Evolutionary conservation across 805 yeast genomes (phyloP).

Genomic region (Schizosaccharomyces lindneri): DNA sequence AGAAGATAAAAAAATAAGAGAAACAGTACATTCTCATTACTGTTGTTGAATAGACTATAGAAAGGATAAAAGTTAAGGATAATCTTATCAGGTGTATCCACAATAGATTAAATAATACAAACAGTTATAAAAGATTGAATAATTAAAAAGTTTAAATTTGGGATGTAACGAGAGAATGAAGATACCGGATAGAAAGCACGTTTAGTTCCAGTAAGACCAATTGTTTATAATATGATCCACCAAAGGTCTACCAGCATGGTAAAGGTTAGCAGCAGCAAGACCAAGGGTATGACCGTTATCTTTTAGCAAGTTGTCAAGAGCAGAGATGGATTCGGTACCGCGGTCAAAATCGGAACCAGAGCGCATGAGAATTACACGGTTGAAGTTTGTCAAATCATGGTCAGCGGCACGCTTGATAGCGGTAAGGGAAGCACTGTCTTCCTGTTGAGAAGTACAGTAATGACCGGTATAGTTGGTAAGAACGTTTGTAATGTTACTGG

Average conservation of each 20-base stretch:
- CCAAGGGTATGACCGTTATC: neutral
- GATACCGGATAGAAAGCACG: too few species aligned
- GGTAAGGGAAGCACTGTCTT: constrained; percentile 42
- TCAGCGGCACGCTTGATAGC: constrained; percentile 28
- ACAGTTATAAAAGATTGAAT: too few species aligned
- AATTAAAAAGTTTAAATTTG: too few species aligned
- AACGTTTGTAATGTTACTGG: constrained; percentile 22
- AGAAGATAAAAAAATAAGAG: too few species aligned
- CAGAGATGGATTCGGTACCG: neutral
- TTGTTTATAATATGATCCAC: neutral
- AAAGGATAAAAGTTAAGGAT: too few species aligned
- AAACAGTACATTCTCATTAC: too few species aligned
- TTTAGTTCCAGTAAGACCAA: neutral
- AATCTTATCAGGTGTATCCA: too few species aligned
- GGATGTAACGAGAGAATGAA: too few species aligned
- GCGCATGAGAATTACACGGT: neutral
- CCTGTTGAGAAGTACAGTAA: constrained; percentile 41
- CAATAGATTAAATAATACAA: too few species aligned
- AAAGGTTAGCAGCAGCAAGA: neutral
- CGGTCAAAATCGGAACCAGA: neutral
- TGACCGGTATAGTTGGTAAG: constrained; percentile 34
- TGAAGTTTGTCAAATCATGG: neutral
- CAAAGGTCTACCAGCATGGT: neutral
- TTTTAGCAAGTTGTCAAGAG: neutral
- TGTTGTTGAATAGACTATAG: too few species aligned